Conservation (phyloP, 306 rosid species). For the Cyamopsis tetragonoloba region DNA sequence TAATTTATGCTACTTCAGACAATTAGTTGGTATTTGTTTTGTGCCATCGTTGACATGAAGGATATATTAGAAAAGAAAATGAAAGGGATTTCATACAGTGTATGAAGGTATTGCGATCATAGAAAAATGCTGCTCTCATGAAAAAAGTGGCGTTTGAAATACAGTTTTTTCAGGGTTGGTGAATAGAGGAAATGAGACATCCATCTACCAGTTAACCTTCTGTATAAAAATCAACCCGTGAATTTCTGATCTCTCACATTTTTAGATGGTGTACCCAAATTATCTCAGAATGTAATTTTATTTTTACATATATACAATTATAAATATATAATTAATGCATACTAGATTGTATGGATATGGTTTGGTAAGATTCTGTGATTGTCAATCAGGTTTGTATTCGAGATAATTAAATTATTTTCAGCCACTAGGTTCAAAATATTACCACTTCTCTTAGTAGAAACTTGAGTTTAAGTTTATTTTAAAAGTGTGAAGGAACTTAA, state of each 20-base stretch:
- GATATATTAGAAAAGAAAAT: not conserved
- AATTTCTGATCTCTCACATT: not conserved
- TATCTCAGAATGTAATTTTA: not conserved
- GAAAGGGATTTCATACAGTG: not conserved
- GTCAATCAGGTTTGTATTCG: not conserved
- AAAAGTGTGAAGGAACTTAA: not conserved
- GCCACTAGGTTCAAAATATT: not conserved
- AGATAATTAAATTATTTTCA: not conserved
- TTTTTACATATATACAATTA: not conserved
- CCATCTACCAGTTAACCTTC: not conserved
- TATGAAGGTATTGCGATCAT: not conserved
- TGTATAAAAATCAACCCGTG: not conserved
- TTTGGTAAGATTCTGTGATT: not conserved
- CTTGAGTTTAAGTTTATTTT: not conserved
- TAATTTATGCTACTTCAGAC: not conserved
- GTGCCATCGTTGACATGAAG: not conserved
- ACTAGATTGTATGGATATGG: not conserved
- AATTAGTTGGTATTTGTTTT: not conserved
- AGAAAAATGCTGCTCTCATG: not conserved
- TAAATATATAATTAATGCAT: not conserved
- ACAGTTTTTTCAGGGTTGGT: not conserved
- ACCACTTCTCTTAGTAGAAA: too few species aligned
- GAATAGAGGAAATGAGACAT: not conserved
- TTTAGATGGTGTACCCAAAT: not conserved
- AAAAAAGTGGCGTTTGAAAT: not conserved